Conservation (phyloP, 768 basidiomycete genomes). For the Scleroderma citrinum region DNA sequence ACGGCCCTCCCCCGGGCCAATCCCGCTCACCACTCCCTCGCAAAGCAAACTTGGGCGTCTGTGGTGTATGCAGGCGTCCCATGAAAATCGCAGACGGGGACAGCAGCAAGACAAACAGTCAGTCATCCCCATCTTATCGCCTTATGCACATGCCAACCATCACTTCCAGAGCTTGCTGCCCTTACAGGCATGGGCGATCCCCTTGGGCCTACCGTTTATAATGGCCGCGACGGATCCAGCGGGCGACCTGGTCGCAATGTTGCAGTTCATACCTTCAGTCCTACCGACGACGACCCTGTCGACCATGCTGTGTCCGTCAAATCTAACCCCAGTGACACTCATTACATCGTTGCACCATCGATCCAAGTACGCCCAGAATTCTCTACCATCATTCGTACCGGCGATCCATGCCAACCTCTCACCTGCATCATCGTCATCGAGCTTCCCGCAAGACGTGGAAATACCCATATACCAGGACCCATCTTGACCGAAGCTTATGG, state of each 20-base stretch:
- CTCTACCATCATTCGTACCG: constrained; percentile 67
- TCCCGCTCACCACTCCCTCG: constrained; percentile 49
- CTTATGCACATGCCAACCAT: constrained; percentile 6
- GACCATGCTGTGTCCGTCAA: constrained; percentile 51
- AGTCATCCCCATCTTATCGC: constrained; percentile 19
- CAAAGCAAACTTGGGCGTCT: constrained; percentile 85
- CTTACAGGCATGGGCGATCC: constrained; percentile 84
- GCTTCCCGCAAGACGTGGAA: constrained; percentile 69
- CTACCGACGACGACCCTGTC: constrained; percentile 81
- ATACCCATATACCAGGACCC: constrained; percentile 48
- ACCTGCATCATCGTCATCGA: constrained; percentile 95
- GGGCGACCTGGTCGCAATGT: constrained; percentile 31
- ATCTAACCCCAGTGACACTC: constrained; percentile 41
- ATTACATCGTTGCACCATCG: constrained; percentile 83
- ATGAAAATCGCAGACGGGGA: constrained; percentile 95
- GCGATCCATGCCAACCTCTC: constrained; percentile 69
- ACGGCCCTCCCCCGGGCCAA: constrained; percentile 74
- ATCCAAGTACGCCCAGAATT: constrained; percentile 95
- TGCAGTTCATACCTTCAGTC: constrained; percentile 43
- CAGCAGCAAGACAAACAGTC: constrained; percentile 82
- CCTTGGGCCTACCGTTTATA: constrained; percentile 49
- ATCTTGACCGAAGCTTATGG: constrained; percentile 44
- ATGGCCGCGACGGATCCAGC: constrained; percentile 54
- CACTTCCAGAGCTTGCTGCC: constrained; percentile 75
- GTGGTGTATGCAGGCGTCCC: constrained; percentile 92